phyloP scores from a whole-genome alignment of 106 monocot genomes.

The Allium cepa region DNA sequence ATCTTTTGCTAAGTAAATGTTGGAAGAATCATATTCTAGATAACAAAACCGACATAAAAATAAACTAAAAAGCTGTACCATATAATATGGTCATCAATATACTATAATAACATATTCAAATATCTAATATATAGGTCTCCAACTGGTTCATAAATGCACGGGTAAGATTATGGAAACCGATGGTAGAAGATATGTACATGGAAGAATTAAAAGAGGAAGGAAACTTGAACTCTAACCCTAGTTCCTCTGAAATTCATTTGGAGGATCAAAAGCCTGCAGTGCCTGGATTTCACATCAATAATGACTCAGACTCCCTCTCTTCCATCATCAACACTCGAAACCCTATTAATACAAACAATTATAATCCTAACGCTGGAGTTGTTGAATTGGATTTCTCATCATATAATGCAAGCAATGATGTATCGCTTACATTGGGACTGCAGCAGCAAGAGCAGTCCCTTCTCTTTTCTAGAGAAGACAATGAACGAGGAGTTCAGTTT shows the following conservation, averaged over 20 bases:
- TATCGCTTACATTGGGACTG: conserved; percentile 27
- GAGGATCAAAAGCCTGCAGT: conserved; percentile 12
- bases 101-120: no score
- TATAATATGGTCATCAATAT: no score
- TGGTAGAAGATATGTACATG: conserved; percentile 95
- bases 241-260: not conserved
- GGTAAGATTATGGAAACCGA: conserved; percentile 86
- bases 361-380: conserved; percentile 11
- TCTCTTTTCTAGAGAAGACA: conserved; percentile 15
- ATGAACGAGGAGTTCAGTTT: conserved; percentile 25
- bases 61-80: no score
- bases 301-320: conserved; percentile 18
- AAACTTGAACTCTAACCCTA: conserved; percentile 20
- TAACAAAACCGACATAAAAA: no score
- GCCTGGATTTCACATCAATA: not conserved
- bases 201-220: conserved; percentile 61
- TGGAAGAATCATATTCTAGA: no score
- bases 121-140: conserved; percentile 27
- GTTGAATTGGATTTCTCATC: conserved; percentile 20
- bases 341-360: not conserved
- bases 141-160: conserved; percentile 86
- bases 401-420: conserved; percentile 11
- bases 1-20: no score
- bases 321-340: conserved; percentile 13
- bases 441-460: conserved; percentile 24